A percentile compares a stretch with the other conserved stretches of the same genome.
Conservation (phyloP, 805 yeast species). For the Saccharomycopsis fodiens region DNA sequence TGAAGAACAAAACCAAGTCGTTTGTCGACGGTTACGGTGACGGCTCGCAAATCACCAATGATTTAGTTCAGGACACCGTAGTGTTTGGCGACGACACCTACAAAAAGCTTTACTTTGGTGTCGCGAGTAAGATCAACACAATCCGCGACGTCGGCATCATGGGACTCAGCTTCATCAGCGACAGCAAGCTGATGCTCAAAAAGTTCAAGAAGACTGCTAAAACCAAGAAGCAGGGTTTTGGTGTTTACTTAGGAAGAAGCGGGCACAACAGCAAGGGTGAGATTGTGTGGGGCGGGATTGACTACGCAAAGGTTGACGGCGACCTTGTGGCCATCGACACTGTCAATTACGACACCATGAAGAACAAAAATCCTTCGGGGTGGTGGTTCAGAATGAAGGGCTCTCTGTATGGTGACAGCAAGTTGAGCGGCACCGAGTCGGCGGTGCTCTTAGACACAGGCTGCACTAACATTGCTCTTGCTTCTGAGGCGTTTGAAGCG, state of each 20-base stretch:
- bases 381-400: not conserved
- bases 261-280: conserved; percentile 1
- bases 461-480: not conserved
- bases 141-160: not conserved
- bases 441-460: conserved; percentile 12
- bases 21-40: conserved; percentile 5
- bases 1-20: conserved; percentile 2
- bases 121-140: not conserved
- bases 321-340: not conserved
- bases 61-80: conserved; percentile 1
- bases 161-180: conserved; percentile 2
- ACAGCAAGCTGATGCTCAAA: not conserved
- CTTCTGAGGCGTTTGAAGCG: not conserved
- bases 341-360: not conserved
- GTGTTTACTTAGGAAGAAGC: conserved; percentile 5
- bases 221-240: conserved; percentile 5
- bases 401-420: not conserved
- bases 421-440: not conserved
- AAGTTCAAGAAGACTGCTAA: not conserved
- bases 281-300: conserved; percentile 2
- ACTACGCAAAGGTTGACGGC: not conserved
- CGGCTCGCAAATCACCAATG: not conserved
- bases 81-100: conserved; percentile 1
- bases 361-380: conserved; percentile 1
- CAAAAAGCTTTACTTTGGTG: conserved; percentile 6